A percentile compares a stretch with the other conserved stretches of the same genome.
These are phyloP conservation scores for Gossypium rotundifolium DNA, from an alignment of 345 rosid species.

Conservation along the genomic window DNA sequence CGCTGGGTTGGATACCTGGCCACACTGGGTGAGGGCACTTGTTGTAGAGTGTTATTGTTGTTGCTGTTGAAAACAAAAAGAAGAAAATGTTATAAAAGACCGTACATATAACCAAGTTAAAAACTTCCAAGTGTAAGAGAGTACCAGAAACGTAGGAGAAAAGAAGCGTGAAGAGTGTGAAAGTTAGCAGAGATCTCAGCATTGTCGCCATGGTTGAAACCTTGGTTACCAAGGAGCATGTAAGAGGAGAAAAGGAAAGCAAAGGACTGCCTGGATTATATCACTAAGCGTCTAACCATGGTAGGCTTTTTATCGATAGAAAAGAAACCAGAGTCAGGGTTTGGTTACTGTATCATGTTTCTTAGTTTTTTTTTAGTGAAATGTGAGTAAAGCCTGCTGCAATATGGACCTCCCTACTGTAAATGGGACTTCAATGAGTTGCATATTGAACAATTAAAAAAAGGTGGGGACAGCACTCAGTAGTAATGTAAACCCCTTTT, in stretches of 20 bases:
- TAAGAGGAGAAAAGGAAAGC: not conserved
- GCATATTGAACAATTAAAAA: too few species aligned
- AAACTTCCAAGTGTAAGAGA: not conserved
- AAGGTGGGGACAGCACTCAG: too few species aligned
- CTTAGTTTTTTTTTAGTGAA: too few species aligned
- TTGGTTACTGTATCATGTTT: not conserved
- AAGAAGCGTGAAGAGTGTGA: constrained; percentile 22
- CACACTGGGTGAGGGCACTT: constrained; percentile 76
- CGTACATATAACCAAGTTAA: not conserved
- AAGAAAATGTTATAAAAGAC: not conserved
- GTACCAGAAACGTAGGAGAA: constrained; percentile 38
- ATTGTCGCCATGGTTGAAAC: not conserved
- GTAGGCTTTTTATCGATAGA: not conserved
- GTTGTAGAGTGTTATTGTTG: constrained; percentile 62
- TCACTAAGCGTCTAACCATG: not conserved
- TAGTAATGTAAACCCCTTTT: too few species aligned
- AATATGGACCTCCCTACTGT: too few species aligned
- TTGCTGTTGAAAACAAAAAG: constrained; percentile 24
- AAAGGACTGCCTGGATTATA: not conserved
- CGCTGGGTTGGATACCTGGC: constrained; percentile 93
- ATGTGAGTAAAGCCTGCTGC: too few species aligned
- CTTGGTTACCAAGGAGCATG: not conserved
- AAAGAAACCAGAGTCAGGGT: not conserved
- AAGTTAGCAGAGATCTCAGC: constrained; percentile 4
- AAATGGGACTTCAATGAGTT: too few species aligned